phyloP scores from a whole-genome alignment of 495 filamentous ascomycete species.

The Trichoderma asperelloides region DNA sequence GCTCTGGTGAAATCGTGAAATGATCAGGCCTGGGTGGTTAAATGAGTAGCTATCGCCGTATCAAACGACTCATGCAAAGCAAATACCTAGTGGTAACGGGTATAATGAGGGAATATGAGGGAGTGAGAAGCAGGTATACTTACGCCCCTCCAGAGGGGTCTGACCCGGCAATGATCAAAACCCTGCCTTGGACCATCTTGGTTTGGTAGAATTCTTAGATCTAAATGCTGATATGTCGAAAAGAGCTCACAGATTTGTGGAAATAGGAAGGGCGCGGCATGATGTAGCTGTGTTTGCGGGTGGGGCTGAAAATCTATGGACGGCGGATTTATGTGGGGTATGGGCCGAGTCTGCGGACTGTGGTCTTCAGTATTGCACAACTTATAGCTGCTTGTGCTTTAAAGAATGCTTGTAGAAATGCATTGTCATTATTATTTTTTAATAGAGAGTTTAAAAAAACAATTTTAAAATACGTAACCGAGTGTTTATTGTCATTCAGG shows the following conservation, averaged over 20 bases:
- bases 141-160: conserved; percentile 86
- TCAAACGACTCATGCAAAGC: not conserved
- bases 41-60: not conserved
- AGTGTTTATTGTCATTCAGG: too few species aligned
- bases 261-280: not conserved
- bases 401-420: too few species aligned
- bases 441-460: too few species aligned
- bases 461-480: too few species aligned
- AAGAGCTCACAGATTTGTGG: not conserved
- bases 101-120: not conserved
- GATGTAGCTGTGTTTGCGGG: not conserved
- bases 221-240: not conserved
- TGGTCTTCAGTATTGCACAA: too few species aligned
- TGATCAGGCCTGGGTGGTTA: not conserved
- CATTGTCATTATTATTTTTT: too few species aligned
- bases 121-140: conserved; percentile 26
- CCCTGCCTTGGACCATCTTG: conserved; percentile 34
- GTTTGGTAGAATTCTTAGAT: not conserved
- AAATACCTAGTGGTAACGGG: not conserved
- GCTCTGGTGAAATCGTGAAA: not conserved
- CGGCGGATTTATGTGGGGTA: not conserved
- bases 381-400: too few species aligned
- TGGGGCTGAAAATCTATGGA: not conserved
- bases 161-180: conserved; percentile 77
- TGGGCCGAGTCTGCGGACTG: too few species aligned